Percentiles rank a stretch among this genome's conserved stretches.
Conservation (phyloP, 2,329 filamentous ascomycete species). For the Penicillium nordicum region DNA sequence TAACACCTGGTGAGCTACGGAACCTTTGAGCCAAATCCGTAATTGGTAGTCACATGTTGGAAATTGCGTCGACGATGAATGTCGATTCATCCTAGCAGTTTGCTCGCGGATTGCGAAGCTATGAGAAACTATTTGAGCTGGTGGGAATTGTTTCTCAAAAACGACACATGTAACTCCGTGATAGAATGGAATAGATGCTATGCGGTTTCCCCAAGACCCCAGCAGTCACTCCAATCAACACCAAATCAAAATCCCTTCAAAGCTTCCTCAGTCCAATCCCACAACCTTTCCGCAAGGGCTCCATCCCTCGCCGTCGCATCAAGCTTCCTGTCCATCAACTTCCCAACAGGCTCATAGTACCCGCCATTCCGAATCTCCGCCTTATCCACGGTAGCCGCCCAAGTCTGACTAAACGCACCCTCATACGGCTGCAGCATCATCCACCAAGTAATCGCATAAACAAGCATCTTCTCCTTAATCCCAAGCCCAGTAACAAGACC, state of each 20-base stretch:
- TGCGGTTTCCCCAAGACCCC: no score
- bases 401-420: conserved; percentile 43
- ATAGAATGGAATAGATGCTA: no score
- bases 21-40: no score
- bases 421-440: conserved; percentile 26
- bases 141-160: no score
- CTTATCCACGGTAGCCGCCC: conserved; percentile 37
- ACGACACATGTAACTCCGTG: no score
- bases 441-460: conserved; percentile 10
- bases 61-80: no score
- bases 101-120: no score
- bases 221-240: no score
- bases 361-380: conserved; percentile 4
- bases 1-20: no score
- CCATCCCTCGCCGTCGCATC: neutral
- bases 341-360: conserved; percentile 1
- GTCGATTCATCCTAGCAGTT: no score
- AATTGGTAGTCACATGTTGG: no score
- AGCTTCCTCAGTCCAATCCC: conserved; percentile 16
- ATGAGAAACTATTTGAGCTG: no score
- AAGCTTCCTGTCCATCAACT: conserved; percentile 9
- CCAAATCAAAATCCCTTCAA: conserved; percentile 8
- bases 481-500: conserved; percentile 28
- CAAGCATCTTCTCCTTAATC: conserved; percentile 6
- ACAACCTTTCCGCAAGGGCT: conserved; percentile 3